A percentile compares a stretch with the other conserved stretches of the same genome.
Evolutionary conservation across 1,284 basidiomycete species (phyloP).

Genomic region (Farysia itapuensis): DNA sequence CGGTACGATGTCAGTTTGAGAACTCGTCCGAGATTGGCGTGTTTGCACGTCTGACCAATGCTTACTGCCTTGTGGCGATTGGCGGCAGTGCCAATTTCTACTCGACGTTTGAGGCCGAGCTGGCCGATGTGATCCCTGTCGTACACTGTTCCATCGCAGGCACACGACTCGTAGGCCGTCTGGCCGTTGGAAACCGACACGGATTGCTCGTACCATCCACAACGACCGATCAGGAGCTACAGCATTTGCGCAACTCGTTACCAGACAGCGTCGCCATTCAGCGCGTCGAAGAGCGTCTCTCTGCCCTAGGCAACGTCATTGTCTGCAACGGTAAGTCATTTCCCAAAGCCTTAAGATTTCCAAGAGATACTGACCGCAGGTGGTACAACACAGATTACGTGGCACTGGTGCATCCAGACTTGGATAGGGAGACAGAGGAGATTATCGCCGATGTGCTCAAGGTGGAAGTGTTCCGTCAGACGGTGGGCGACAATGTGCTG

Average conservation of each 20-base stretch:
- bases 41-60: constrained; percentile 79
- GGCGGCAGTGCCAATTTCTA: constrained; percentile 98
- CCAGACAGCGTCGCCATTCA: constrained; percentile 90
- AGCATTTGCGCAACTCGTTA: constrained; percentile 94
- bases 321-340: constrained; percentile 79
- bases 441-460: constrained; percentile 99
- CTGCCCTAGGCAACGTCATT: constrained; percentile 96
- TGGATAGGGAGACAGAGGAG: constrained; percentile 98
- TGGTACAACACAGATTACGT: constrained; percentile 55
- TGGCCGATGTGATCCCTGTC: constrained; percentile 90
- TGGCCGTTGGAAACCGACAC: constrained; percentile 85
- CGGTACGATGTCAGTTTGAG: constrained; percentile 70
- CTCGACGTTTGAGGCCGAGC: constrained; percentile 92
- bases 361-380: too few relatives aligned
- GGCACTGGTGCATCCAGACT: constrained; percentile 69
- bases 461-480: constrained; percentile 98
- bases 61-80: constrained; percentile 69
- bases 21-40: constrained; percentile 96
- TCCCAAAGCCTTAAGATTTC: neutral
- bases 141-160: constrained; percentile 95
- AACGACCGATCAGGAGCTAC: constrained; percentile 96
- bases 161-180: constrained; percentile 87
- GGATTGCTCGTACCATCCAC: constrained; percentile 92
- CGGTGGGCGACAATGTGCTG: constrained; percentile 92
- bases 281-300: constrained; percentile 92